These are phyloP conservation scores for Friedmanniomyces simplex DNA, from an alignment of 495 filamentous ascomycete genomes.

Conservation along the genomic window DNA sequence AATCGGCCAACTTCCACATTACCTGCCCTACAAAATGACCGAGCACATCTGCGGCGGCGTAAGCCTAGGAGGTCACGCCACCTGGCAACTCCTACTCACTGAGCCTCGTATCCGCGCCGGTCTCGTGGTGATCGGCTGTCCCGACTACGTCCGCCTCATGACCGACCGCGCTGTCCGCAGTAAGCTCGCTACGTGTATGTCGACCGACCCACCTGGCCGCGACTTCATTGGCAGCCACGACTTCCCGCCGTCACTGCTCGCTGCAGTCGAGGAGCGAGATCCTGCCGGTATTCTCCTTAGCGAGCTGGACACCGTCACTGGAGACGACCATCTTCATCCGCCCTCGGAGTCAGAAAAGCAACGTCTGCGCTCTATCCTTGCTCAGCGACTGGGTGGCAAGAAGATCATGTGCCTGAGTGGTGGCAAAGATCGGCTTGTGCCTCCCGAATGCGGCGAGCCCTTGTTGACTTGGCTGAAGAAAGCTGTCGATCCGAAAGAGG, in stretches of 20 bases:
- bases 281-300: slow-evolving; percentile 45
- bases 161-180: slow-evolving; percentile 65
- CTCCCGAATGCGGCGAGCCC: slow-evolving; percentile 54
- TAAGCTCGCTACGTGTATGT: slow-evolving; percentile 48
- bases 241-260: slow-evolving; percentile 58
- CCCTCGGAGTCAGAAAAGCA: slow-evolving; percentile 29
- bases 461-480: slow-evolving; percentile 65
- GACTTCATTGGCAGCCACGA: slow-evolving; percentile 64
- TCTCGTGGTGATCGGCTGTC: slow-evolving; percentile 76
- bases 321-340: slow-evolving; percentile 27
- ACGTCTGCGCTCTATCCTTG: slow-evolving; percentile 40
- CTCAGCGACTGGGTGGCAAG: slow-evolving; percentile 53
- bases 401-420: slow-evolving; percentile 69
- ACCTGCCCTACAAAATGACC: slow-evolving; percentile 58
- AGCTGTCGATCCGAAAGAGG: slow-evolving; percentile 37
- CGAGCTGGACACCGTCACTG: slow-evolving; percentile 26
- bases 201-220: slow-evolving; percentile 48
- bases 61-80: slow-evolving; percentile 78
- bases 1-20: slow-evolving; percentile 65
- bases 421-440: slow-evolving; percentile 72
- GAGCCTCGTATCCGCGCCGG: slow-evolving; percentile 68
- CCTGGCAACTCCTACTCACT: slow-evolving; percentile 69
- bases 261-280: slow-evolving; percentile 36
- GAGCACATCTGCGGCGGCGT: slow-evolving; percentile 43
- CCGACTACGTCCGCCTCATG: slow-evolving; percentile 74